Base-by-base conservation (phyloP, 1,139 yeast species). In the Blastobotrys raffinosifermentans region DNA sequence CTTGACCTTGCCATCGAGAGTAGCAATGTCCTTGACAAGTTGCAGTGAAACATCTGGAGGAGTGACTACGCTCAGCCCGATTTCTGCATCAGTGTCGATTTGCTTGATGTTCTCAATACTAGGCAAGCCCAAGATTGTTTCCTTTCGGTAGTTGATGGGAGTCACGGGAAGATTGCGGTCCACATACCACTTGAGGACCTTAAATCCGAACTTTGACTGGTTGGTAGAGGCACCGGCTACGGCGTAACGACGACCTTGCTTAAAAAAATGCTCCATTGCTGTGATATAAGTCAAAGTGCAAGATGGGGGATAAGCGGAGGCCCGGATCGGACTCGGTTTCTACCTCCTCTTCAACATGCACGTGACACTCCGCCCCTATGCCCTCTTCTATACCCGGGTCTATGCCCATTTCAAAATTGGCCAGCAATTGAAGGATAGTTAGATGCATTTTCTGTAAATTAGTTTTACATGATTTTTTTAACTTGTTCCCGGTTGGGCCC, bases 161-260 rank as follows among this genome's bases (percentile, higher is more conserved):
- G 72, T 63, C 2, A 72, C 89, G 0, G 83, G 76, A 31, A 84
- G 59, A 2, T 64, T 58, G 41, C 73, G 82, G 39, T 60, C 58
- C 9, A 71, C 46, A 54, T 84, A 84, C 94, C 94, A 84, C 35
- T 63, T 60, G 31, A 81, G 60, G 31, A 84, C 80, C 56, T 77
- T 80, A 64, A 67, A 72, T 0, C 94, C 94, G 55, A 76, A 83
- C 55, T 84, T 84, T 9, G 64, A 47, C 0, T 80, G 70, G 52
- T 79, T 75, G 15, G 71, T 60, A 4, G 87, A 76, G 0, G 94
- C 94, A 0, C 94, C 94, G 0, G 80, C 72, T 1, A 84, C 91
- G 2, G 75, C 77, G 49, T 78, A 84, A 4, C 57, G 45, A 45
- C 84, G 67, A 18, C 64, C 48, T 7, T 72, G 53, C 26, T 71